Evolutionary conservation across 306 rosid genomes (phyloP), one percentile per base, ranked within the genome.

Genomic region (Vicia sativa): DNA sequence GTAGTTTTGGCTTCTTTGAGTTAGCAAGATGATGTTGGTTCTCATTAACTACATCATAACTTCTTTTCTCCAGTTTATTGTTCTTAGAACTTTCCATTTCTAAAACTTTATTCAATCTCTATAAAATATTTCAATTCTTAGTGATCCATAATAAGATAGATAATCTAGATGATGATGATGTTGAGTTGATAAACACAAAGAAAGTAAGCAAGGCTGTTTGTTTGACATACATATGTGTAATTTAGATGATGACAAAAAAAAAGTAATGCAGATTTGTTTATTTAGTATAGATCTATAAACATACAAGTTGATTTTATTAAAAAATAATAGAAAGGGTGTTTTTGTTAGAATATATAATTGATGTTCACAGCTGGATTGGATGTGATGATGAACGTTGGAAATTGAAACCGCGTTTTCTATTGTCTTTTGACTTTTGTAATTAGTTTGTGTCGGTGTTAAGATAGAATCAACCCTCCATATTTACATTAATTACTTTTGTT

Each of bases 81-180:
- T 69, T 75, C 74, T 78, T 76, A 13, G 89, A 81, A 79, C 87
- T 74, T 81, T 86, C 92, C 95, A 91, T 85, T 77, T 77, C 69
- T 31, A 79, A 86, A 89, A 84, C 60, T 81, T 75, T 76, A 71
- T 75, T 78, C 81, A 70, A 79, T 71, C 68, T 76, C 76, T 38
- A 75, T 4, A 60, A 60, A 58, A 50, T 50, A 79, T 54, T 84
- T 74, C 52, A 42, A 56, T 66, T 66, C 73, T 25, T 10, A 71
- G 42, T 42, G 71, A 63, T 80, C 58, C 44, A 2, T n/a, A 49
- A 2, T n/a, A 49, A 49, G 55, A 16, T 49, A 49, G 9, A 23
- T 34, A 34, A 34, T 34, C 38, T 34, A 34, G 38, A 34, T 7
- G 38, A 34, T 31, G 37, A 29, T 28, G 31, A 29, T 34, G 38